These are phyloP conservation scores for Entomophthora muscae DNA, from an alignment of 371 early-diverging fungal species.

Conservation along the genomic window DNA sequence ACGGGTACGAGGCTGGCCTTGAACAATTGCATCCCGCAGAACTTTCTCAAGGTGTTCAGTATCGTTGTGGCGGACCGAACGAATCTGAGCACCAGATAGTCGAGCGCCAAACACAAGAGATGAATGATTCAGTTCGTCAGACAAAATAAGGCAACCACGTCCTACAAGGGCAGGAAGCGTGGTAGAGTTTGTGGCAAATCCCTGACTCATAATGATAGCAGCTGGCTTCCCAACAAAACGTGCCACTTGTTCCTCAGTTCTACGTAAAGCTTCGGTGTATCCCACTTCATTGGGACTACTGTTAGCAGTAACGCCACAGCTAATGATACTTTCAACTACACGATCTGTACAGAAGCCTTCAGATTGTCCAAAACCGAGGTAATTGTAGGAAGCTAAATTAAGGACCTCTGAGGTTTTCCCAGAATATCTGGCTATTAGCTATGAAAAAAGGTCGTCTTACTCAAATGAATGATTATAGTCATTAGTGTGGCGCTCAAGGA, in stretches of 20 bases:
- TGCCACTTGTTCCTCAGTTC: slow-evolving; percentile 88
- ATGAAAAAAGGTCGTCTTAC: slow-evolving; percentile 14
- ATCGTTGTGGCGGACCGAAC: slow-evolving; percentile 93
- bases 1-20: slow-evolving; percentile 98
- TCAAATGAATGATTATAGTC: slow-evolving; percentile 77
- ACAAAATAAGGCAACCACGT: slow-evolving; percentile 86
- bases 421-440: slow-evolving; percentile 28
- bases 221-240: slow-evolving; percentile 90
- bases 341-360: slow-evolving; percentile 84
- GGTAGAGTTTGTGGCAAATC: slow-evolving; percentile 97
- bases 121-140: slow-evolving; percentile 96
- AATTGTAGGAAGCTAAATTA: slow-evolving; percentile 98
- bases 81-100: slow-evolving; percentile 82
- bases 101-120: slow-evolving; percentile 94
- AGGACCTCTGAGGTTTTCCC: slow-evolving; percentile 64
- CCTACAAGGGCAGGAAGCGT: slow-evolving; percentile 84
- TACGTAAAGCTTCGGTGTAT: slow-evolving; percentile 38
- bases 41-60: slow-evolving; percentile 65
- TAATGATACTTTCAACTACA: slow-evolving; percentile 48
- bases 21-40: slow-evolving; percentile 81
- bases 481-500: slow-evolving; percentile 65
- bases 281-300: slow-evolving; percentile 57
- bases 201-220: slow-evolving; percentile 93
- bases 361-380: slow-evolving; percentile 92
- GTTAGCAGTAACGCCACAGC: slow-evolving; percentile 42